These are phyloP conservation scores for Nicotiana sylvestris DNA, from an alignment of 257 asterid species.

Conservation along the genomic window DNA sequence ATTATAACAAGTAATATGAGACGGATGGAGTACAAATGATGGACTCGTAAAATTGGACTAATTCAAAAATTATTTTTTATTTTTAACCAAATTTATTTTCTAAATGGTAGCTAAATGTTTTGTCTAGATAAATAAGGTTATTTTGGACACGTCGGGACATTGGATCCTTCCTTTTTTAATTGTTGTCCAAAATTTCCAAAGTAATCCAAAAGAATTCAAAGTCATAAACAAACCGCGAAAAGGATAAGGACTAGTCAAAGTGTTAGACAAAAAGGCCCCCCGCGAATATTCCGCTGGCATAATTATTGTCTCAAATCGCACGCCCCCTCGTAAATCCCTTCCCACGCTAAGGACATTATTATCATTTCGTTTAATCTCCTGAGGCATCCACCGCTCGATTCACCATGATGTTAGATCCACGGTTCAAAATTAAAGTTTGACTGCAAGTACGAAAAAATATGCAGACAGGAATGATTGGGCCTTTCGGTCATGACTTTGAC, in stretches of 20 bases:
- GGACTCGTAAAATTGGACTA: too few relatives aligned
- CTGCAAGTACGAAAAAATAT: conserved; percentile 21
- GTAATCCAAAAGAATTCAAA: neutral
- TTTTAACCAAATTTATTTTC: too few relatives aligned
- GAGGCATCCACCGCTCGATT: neutral
- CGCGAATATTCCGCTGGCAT: conserved; percentile 38
- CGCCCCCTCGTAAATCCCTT: conserved; percentile 12
- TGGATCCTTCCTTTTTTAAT: neutral
- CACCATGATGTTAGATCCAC: conserved; percentile 11
- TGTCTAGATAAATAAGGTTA: neutral
- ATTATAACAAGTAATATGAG: too few relatives aligned
- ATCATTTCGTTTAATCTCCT: neutral
- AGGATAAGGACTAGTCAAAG: conserved; percentile 25
- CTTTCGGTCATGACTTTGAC: conserved; percentile 33
- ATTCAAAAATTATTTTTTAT: too few relatives aligned
- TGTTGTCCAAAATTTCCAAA: neutral
- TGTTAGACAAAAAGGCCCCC: conserved; percentile 16
- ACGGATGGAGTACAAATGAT: too few relatives aligned
- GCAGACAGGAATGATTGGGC: conserved; percentile 39
- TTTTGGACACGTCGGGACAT: neutral
- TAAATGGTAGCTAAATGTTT: neutral
- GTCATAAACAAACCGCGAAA: conserved; percentile 24
- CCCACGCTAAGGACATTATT: neutral
- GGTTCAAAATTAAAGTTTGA: conserved; percentile 26
- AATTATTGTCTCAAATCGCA: conserved; percentile 21